A percentile compares a stretch with the other conserved stretches of the same genome.
phyloP scores from a whole-genome alignment of 495 filamentous ascomycete genomes.

The Podospora pseudocomata region DNA sequence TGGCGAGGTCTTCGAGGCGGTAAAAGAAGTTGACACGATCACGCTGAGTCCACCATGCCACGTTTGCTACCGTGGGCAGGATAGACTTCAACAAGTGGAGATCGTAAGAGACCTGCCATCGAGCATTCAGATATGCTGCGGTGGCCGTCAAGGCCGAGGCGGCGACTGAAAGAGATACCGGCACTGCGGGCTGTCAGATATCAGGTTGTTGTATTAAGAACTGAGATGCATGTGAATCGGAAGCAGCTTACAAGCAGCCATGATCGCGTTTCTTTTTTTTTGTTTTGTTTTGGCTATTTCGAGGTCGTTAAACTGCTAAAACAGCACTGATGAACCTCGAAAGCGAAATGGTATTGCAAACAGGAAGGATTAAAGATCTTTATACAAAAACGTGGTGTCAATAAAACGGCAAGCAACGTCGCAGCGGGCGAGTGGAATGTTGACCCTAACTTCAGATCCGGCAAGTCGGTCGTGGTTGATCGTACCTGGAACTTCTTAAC shows the following conservation, averaged over 20 bases:
- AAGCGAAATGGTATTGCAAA: too few relatives aligned
- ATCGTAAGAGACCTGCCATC: constrained; percentile 65
- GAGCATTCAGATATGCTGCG: constrained; percentile 79
- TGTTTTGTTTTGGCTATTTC: neutral
- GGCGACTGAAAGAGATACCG: constrained; percentile 45
- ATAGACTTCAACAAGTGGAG: constrained; percentile 49
- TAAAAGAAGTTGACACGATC: constrained; percentile 78
- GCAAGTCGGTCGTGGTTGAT: neutral
- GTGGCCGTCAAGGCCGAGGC: constrained; percentile 63
- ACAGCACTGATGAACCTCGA: too few relatives aligned
- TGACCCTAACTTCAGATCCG: neutral
- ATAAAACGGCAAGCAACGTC: neutral
- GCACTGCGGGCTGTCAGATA: neutral
- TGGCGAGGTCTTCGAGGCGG: constrained; percentile 65
- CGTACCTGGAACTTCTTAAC: neutral
- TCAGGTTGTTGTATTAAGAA: neutral
- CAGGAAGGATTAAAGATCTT: too few relatives aligned
- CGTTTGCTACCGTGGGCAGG: constrained; percentile 40
- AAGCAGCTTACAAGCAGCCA: neutral
- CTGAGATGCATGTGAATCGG: neutral
- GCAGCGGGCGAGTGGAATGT: neutral
- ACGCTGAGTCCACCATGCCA: constrained; percentile 44
- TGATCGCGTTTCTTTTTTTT: too few relatives aligned
- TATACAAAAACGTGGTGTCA: neutral
- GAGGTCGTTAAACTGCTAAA: neutral